These are phyloP conservation scores for Venturia effusa DNA, from an alignment of 2,329 filamentous ascomycete genomes.

Conservation along the genomic window DNA sequence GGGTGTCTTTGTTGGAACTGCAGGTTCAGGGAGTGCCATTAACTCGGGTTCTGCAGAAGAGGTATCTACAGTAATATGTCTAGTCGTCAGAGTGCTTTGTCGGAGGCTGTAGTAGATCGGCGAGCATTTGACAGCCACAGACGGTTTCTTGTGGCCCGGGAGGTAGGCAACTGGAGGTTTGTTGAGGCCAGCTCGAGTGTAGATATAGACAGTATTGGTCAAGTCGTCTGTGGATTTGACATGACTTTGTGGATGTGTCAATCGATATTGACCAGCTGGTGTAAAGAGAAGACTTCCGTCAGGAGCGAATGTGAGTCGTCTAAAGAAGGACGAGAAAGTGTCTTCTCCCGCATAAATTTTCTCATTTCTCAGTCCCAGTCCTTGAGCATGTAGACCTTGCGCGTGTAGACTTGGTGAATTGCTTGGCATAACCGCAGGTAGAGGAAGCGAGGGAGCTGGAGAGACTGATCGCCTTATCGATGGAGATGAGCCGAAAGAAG, in stretches of 20 bases:
- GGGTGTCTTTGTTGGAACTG: constrained; percentile 44
- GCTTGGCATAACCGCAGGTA: constrained; percentile 92
- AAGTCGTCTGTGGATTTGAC: constrained; percentile 61
- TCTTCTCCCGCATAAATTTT: constrained; percentile 86
- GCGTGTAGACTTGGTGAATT: constrained; percentile 45
- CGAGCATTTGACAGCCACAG: constrained; percentile 89
- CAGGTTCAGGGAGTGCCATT: constrained; percentile 70
- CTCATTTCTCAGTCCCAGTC: constrained; percentile 61
- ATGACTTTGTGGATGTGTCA: constrained; percentile 57
- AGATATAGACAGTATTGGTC: constrained; percentile 96
- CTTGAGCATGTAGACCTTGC: constrained; percentile 23
- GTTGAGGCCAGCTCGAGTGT: constrained; percentile 90
- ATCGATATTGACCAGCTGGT: constrained; percentile 80
- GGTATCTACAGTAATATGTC: constrained; percentile 90
- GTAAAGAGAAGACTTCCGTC: constrained; percentile 91
- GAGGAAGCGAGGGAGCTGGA: constrained; percentile 82
- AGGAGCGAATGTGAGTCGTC: constrained; percentile 84
- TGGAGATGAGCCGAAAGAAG: constrained; percentile 72
- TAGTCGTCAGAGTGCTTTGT: constrained; percentile 54
- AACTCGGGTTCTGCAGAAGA: constrained; percentile 79
- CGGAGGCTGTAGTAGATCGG: constrained; percentile 79
- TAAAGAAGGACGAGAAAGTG: constrained; percentile 92
- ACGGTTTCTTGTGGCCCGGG: constrained; percentile 95
- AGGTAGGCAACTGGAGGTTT: constrained; percentile 92
- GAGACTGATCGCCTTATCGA: constrained; percentile 80